These are phyloP conservation scores for Saturnispora silvae DNA, from an alignment of 805 yeast genomes.

Conservation along the genomic window DNA sequence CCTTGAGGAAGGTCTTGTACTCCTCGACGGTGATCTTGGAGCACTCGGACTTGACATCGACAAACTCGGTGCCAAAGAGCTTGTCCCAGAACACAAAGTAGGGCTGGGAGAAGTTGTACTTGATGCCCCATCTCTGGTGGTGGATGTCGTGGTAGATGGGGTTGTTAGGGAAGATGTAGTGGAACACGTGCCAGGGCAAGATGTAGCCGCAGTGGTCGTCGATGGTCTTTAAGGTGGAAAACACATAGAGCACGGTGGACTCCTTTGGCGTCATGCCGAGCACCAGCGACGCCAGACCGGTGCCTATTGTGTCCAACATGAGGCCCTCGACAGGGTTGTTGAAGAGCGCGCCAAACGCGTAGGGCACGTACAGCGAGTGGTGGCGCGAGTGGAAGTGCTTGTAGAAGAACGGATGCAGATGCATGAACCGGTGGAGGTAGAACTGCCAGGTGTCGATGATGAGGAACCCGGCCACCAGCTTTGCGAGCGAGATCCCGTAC, in stretches of 20 bases:
- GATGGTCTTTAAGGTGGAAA: slow-evolving; percentile 91
- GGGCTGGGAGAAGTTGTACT: slow-evolving; percentile 89
- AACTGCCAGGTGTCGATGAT: slow-evolving; percentile 95
- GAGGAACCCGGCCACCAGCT: slow-evolving; percentile 51
- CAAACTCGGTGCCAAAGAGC: slow-evolving; percentile 59
- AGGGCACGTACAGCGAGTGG: slow-evolving; percentile 89
- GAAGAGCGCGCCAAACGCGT: slow-evolving; percentile 92
- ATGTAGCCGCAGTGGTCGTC: slow-evolving; percentile 99
- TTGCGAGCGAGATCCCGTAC: slow-evolving; percentile 52
- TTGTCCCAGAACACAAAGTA: slow-evolving; percentile 92
- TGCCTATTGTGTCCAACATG: slow-evolving; percentile 81
- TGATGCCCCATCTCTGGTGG: slow-evolving; percentile 93
- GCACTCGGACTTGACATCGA: slow-evolving; percentile 30
- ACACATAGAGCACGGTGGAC: slow-evolving; percentile 59
- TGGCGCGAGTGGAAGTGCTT: slow-evolving; percentile 85
- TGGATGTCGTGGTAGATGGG: slow-evolving; percentile 95
- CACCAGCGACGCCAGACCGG: slow-evolving; percentile 67
- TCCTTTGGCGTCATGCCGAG: slow-evolving; percentile 69
- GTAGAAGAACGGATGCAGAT: slow-evolving; percentile 65
- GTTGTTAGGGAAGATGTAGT: slow-evolving; percentile 84
- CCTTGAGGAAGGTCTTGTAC: slow-evolving; percentile 46
- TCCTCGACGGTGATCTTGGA: slow-evolving; percentile 55
- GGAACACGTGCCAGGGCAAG: slow-evolving; percentile 86
- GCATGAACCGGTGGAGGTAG: slow-evolving; percentile 83
- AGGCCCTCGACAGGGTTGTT: slow-evolving; percentile 94